A percentile compares a stretch with the other conserved stretches of the same genome.
phyloP scores from a whole-genome alignment of 768 basidiomycete species.

The Roridomyces roridus region DNA sequence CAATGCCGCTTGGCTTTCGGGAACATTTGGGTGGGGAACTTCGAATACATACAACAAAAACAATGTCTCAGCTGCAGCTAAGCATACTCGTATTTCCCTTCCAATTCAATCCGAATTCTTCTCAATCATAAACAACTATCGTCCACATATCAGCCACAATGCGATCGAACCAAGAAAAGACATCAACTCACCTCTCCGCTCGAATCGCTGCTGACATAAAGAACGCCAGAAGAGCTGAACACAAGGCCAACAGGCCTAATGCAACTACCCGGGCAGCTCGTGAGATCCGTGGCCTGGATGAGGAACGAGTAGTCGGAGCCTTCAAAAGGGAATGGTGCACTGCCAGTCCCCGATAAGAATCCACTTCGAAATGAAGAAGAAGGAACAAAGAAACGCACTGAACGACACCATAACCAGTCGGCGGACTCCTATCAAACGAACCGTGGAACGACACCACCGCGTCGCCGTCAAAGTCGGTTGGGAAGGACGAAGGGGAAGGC shows the following conservation, averaged over 20 bases:
- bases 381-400: conserved; percentile 33
- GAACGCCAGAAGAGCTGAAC: conserved; percentile 39
- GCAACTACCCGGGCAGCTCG: conserved; percentile 46
- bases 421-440: conserved; percentile 45
- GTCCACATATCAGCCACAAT: too few species aligned
- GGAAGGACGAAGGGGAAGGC: conserved; percentile 30
- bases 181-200: conserved; percentile 44
- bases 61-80: too few species aligned
- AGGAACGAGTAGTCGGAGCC: conserved; percentile 32
- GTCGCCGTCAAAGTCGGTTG: conserved; percentile 34
- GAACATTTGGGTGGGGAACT: too few species aligned
- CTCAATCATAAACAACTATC: too few species aligned
- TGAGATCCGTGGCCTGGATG: conserved; percentile 45
- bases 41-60: too few species aligned
- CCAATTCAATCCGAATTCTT: too few species aligned
- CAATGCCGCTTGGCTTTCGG: too few species aligned
- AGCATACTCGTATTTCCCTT: too few species aligned
- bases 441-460: conserved; percentile 55
- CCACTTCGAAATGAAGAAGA: too few species aligned
- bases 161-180: too few species aligned
- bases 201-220: conserved; percentile 49
- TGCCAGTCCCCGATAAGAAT: too few species aligned
- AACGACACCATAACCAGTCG: conserved; percentile 52
- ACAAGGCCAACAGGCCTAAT: conserved; percentile 52
- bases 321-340: conserved; percentile 34